phyloP scores from a whole-genome alignment of 2,329 filamentous ascomycete species.

The Leptographium wingfieldii region DNA sequence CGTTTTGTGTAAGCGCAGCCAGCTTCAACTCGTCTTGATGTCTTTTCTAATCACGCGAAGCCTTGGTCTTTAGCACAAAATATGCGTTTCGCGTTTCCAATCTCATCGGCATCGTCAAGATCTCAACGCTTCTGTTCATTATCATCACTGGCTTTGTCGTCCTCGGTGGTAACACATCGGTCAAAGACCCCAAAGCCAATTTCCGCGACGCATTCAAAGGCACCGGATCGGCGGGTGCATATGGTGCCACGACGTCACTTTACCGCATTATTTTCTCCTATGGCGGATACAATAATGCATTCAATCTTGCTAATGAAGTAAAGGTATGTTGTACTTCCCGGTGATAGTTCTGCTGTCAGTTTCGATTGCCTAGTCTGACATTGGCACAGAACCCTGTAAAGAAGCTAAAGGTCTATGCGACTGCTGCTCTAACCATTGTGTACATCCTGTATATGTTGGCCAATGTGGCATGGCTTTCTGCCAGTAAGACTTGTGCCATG shows the following conservation, averaged over 20 bases:
- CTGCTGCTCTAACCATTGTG: constrained; percentile 36
- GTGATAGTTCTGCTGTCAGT: not conserved
- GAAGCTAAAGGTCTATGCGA: constrained; percentile 36
- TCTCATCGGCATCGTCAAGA: constrained; percentile 41
- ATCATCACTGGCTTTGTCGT: constrained; percentile 45
- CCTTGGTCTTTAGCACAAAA: constrained; percentile 34
- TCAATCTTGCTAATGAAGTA: constrained; percentile 48
- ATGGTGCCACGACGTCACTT: constrained; percentile 44
- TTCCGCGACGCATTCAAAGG: constrained; percentile 43
- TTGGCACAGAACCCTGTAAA: constrained; percentile 40
- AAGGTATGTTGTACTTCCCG: constrained; percentile 16
- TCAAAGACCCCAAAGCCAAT: constrained; percentile 38
- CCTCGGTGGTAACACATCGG: constrained; percentile 37
- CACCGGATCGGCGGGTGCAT: constrained; percentile 26
- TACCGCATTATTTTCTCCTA: constrained; percentile 49
- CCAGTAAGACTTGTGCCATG: constrained; percentile 18
- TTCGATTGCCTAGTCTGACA: not conserved
- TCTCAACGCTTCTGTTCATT: constrained; percentile 46
- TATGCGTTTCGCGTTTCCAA: constrained; percentile 41
- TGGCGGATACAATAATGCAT: constrained; percentile 43
- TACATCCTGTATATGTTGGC: constrained; percentile 42
- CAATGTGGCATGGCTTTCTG: constrained; percentile 48
- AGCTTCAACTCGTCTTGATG: constrained; percentile 3
- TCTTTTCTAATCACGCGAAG: constrained; percentile 7
- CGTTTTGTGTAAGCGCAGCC: constrained; percentile 31